A percentile compares a stretch with the other conserved stretches of the same genome.
phyloP scores from a whole-genome alignment of 768 basidiomycete genomes.

The Antrodiella citrinella region DNA sequence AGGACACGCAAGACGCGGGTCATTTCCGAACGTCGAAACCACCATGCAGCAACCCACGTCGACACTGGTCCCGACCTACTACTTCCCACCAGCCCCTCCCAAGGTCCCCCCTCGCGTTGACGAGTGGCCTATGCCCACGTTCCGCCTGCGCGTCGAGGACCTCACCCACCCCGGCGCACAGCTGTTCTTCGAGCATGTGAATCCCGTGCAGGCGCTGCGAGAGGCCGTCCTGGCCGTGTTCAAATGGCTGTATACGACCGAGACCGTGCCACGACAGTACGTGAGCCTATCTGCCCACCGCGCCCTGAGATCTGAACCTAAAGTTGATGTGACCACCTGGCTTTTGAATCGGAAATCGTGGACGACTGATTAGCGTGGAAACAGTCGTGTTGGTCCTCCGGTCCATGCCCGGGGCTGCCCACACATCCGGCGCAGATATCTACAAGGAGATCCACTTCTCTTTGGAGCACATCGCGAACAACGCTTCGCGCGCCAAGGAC shows the following conservation, averaged over 20 bases:
- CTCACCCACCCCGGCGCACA: constrained; percentile 48
- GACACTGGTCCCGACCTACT: background rate
- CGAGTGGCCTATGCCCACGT: constrained; percentile 46
- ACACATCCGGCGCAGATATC: constrained; percentile 46
- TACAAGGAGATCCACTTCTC: constrained; percentile 75
- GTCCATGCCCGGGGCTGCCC: constrained; percentile 62
- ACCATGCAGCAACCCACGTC: constrained; percentile 5
- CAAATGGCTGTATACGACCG: constrained; percentile 35
- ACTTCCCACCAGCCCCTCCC: constrained; percentile 18
- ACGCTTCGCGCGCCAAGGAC: constrained; percentile 33
- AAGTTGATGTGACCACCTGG: constrained; percentile 7
- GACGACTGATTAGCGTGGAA: constrained; percentile 40
- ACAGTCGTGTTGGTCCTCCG: constrained; percentile 52
- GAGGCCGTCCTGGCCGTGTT: constrained; percentile 33
- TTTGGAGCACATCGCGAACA: constrained; percentile 49
- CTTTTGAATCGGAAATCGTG: constrained; percentile 2
- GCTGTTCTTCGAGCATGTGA: constrained; percentile 46
- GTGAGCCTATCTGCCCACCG: constrained; percentile 21
- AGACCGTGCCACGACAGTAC: constrained; percentile 40
- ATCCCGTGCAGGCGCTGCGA: constrained; percentile 31
- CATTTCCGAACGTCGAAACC: no score
- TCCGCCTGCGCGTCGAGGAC: constrained; percentile 50
- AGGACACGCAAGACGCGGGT: no score
- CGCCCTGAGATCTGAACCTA: constrained; percentile 14
- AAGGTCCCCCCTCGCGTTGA: constrained; percentile 16